Evolutionary conservation across 192 early-diverging fungal genomes (phyloP).

Genomic region (Haplosporangium gracile): DNA sequence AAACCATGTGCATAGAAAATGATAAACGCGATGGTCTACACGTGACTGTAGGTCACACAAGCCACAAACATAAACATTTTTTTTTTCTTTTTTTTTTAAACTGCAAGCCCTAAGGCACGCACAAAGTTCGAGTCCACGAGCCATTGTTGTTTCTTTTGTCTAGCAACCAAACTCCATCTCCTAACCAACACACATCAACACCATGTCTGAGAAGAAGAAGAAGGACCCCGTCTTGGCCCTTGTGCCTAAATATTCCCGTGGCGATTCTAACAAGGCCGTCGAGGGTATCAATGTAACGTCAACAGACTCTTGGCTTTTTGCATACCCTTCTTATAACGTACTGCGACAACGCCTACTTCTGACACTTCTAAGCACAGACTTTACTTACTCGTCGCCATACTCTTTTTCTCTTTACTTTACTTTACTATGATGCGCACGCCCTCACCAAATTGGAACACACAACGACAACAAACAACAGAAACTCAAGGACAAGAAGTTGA

Average conservation of each 20-base stretch:
- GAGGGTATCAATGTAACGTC: slow-evolving; percentile 44
- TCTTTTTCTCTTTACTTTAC: not conserved
- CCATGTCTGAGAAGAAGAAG: slow-evolving; percentile 45
- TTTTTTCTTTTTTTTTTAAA: slow-evolving; percentile 3
- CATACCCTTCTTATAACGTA: not conserved
- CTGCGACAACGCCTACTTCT: not conserved
- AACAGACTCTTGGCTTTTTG: slow-evolving; percentile 1
- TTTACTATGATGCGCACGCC: not conserved
- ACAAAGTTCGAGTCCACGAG: not conserved
- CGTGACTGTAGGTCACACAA: not conserved
- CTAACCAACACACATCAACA: not conserved
- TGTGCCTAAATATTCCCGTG: slow-evolving; percentile 56
- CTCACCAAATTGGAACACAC: not conserved
- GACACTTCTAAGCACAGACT: not conserved
- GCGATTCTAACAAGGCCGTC: slow-evolving; percentile 29
- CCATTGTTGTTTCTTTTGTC: not conserved
- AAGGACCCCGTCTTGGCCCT: slow-evolving; percentile 58
- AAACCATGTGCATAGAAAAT: not conserved
- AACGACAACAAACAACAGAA: slow-evolving; percentile 45
- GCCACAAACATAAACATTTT: slow-evolving; percentile 21
- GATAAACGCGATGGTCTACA: not conserved
- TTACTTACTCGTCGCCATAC: not conserved
- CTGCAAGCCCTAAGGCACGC: not conserved
- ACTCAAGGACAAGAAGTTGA: slow-evolving; percentile 80
- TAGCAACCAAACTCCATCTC: not conserved